Evolutionary conservation across 1,284 basidiomycete genomes (phyloP), one percentile per base, ranked within the genome.

Genomic region (Xerocomus amazonicus): DNA sequence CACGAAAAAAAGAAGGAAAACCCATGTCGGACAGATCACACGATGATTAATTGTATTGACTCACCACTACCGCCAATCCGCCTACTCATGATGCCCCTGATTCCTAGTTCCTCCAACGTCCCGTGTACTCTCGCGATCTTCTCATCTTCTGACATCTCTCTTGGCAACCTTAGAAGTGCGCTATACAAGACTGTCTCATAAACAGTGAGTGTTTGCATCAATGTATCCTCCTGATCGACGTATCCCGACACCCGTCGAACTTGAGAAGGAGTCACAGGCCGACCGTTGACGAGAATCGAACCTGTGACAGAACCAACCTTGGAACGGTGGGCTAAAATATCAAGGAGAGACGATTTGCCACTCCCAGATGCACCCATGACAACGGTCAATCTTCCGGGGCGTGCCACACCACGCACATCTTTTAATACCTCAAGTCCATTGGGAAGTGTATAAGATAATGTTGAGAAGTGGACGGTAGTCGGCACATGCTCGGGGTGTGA

Each of bases 291-390:
- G 23, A 92, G 80, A 37, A 87, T 87, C 16, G 77, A 78, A 2
- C 95, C 95, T 23, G 73, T 69, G 0, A 95, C 87, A 3, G 61
- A 60, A 1, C 96, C 96, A 4, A 84, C 78, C 73, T 99, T 98
- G 58, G 79, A 73, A 67, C 93, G 93, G 45, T 91, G 78, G 3
- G 95, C 96, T 13, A 99, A 83, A 51, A 99, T 94, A 66, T 99
- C 96, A 41, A 99, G 83, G 62, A 98, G 81, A 0, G 96, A 97
- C 1, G 93, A 95, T 70, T 99, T 99, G 45, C 96, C 96, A 0
- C 95, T 94, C 16, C 96, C 96, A 0, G 92, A 96, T 0, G 94
- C 92, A 50, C 95, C 94, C 88, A 97, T 94, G 62, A 97, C 91
- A 1, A 93, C 95, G 73, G 95, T 82, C 36, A 97, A 75, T 67